Base-by-base conservation (phyloP, 805 yeast species). In the Suhomyces xylopsoci region DNA sequence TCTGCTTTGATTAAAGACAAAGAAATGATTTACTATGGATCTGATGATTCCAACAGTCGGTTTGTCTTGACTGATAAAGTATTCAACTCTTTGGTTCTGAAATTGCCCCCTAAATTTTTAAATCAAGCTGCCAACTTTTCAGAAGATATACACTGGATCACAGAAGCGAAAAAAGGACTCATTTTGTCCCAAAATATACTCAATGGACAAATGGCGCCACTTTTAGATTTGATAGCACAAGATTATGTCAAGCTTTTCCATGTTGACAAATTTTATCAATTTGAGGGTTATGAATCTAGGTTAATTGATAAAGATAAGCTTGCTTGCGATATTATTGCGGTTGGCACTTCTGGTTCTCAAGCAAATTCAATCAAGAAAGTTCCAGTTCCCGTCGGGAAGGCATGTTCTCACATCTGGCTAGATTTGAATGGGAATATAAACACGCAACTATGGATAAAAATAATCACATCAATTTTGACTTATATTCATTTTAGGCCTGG, bases 391-490 rank as follows among this genome's bases (percentile, higher is more conserved):
- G 56, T 73, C 7, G 87, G 85, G 0, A 68, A 75, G 17, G 81
- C 91, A 2, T 85, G 89, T 54, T 80, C 87, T 2, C 79, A 80
- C 40, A 64, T 87, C 7, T 90, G 97, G 97, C 74, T 88, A 10
- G 87, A 85, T 58, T 66, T 85, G 36, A 66, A 72, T 30, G 93
- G 96, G 1, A 66, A 75, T 25, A 76, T 91, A 43, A 84, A 87
- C 55, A 68, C 64, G 24, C 61, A 62, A 0, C 67, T 90, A 6
- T 92, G 97, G 96, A 67, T 68, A 12, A 78, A 75, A 48, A 65
- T 86, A 1, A 65, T 86, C 0, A 69, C 77, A 20, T 72, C 82
- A 9, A 57, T 87, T 6, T 52, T 74, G 8, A 65, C 68, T 55
- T 66, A 67, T 44, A 56, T 74, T 17, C 65, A 66, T 25, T 67